These are phyloP conservation scores for Aspergillus texensis DNA, from an alignment of 2,329 filamentous ascomycete genomes.

Conservation along the genomic window DNA sequence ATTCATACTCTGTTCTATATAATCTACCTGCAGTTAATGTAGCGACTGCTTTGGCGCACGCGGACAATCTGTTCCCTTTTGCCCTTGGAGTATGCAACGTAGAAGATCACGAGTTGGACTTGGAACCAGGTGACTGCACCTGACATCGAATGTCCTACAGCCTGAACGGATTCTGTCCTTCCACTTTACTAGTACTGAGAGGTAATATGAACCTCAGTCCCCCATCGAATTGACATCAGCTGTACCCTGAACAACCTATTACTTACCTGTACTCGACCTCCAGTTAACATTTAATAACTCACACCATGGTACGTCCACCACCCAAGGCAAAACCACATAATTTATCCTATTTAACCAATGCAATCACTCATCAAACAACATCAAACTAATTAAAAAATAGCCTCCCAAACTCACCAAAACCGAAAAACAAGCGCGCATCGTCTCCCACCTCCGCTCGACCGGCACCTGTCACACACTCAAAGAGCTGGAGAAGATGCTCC, in stretches of 20 bases:
- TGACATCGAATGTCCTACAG: background rate
- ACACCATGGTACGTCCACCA: constrained; percentile 9
- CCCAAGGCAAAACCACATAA: background rate
- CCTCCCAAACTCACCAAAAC: constrained; percentile 60
- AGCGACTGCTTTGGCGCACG: background rate
- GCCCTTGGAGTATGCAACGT: background rate
- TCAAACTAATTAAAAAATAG: constrained; percentile 19
- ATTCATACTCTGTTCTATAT: background rate
- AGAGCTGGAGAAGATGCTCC: constrained; percentile 67
- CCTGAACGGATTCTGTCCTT: background rate
- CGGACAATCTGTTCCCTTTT: background rate
- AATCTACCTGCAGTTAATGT: background rate
- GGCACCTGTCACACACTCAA: constrained; percentile 66
- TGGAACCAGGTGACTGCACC: background rate
- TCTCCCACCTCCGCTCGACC: constrained; percentile 62
- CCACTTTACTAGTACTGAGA: background rate
- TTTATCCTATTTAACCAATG: background rate
- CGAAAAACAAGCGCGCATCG: constrained; percentile 61
- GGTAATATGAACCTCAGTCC: background rate
- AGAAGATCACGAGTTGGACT: background rate
- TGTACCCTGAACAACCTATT: background rate
- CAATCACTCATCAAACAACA: background rate
- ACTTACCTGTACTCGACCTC: background rate
- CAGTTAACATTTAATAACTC: background rate
- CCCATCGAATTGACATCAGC: background rate